Percentiles rank a stretch among this genome's conserved stretches.
Evolutionary conservation across 2,329 filamentous ascomycete species (phyloP).

Genomic region (Neonectria punicea): DNA sequence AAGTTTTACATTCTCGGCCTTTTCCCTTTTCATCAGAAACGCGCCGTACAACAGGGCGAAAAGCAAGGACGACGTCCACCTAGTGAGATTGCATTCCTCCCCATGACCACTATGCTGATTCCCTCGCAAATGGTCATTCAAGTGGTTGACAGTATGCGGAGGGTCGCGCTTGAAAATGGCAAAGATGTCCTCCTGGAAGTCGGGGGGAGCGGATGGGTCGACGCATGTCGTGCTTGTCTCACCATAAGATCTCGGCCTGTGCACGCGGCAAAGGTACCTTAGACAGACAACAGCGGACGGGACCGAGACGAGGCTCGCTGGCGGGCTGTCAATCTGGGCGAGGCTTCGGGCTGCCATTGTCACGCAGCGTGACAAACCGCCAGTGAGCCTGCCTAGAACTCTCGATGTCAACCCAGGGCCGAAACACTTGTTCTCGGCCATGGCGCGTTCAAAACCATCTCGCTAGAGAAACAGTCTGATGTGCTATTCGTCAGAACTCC

Average conservation of each 20-base stretch:
- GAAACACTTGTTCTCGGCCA: too few species aligned
- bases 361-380: too few species aligned
- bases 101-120: background rate
- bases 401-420: too few species aligned
- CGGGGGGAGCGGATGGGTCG: too few species aligned
- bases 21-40: background rate
- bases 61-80: slow-evolving; percentile 1
- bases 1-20: background rate
- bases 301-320: too few species aligned
- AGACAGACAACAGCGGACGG: too few species aligned
- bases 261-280: background rate
- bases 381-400: too few species aligned
- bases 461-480: background rate
- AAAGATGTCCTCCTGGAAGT: background rate
- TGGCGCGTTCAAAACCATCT: too few species aligned
- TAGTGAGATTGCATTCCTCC: background rate
- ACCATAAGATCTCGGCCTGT: background rate
- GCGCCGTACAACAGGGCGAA: background rate
- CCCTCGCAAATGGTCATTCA: background rate
- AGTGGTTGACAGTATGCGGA: background rate
- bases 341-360: too few species aligned
- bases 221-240: background rate
- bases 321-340: too few species aligned
- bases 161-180: background rate
- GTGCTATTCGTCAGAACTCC: background rate